These are phyloP conservation scores for Phyllosticta capitalensis DNA, from an alignment of 2,329 filamentous ascomycete genomes.

Conservation along the genomic window DNA sequence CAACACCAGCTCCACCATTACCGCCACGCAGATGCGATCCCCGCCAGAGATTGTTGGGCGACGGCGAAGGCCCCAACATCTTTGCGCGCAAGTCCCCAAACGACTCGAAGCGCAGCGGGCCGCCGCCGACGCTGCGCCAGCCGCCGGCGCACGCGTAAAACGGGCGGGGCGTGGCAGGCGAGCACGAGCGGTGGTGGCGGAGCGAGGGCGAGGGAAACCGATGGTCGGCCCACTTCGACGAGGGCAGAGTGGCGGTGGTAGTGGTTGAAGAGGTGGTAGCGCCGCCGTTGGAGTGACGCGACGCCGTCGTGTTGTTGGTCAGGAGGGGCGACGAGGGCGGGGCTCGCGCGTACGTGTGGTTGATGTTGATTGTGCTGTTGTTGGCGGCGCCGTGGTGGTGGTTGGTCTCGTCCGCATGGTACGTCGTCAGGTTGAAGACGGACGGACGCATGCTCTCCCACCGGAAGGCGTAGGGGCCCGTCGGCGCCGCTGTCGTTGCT, in stretches of 20 bases:
- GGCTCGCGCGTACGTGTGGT: not conserved
- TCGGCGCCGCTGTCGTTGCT: not conserved
- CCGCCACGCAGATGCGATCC: too few relatives aligned
- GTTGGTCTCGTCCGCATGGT: not conserved
- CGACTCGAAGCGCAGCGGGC: not conserved
- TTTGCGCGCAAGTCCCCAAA: not conserved
- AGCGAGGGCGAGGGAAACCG: not conserved
- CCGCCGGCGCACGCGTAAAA: not conserved
- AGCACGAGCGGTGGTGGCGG: not conserved
- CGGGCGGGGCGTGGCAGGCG: not conserved
- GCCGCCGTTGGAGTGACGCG: not conserved
- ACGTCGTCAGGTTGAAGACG: not conserved
- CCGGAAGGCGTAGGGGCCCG: not conserved
- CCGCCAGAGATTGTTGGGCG: not conserved
- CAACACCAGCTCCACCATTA: too few relatives aligned
- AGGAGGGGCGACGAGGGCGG: not conserved
- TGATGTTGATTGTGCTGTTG: not conserved
- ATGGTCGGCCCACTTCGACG: too few relatives aligned
- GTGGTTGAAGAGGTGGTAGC: too few relatives aligned
- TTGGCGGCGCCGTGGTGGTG: too few relatives aligned
- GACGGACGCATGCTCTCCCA: not conserved
- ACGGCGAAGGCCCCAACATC: not conserved
- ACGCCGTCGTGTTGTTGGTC: not conserved
- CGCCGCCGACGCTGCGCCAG: constrained; percentile 1
- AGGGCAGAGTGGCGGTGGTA: too few relatives aligned